phyloP scores from a whole-genome alignment of 176 grass and related monocot genomes.

The Hordeum marinum region DNA sequence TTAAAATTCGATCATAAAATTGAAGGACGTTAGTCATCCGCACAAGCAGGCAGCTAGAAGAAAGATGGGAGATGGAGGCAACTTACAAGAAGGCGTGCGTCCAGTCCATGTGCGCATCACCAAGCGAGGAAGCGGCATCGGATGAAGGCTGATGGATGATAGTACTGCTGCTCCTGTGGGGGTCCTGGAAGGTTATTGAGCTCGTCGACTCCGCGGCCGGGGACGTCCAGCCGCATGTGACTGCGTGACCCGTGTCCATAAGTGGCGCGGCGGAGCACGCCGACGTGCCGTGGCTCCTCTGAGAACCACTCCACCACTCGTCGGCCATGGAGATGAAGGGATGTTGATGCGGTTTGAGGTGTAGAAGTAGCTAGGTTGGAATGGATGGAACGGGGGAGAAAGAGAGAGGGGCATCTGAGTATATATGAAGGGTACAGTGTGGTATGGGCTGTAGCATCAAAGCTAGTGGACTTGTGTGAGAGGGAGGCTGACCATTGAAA shows the following conservation, averaged over 20 bases:
- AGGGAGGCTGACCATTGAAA: conserved; percentile 36
- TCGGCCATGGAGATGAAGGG: conserved; percentile 37
- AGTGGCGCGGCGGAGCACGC: conserved; percentile 32
- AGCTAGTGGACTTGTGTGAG: conserved; percentile 17
- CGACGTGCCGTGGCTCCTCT: conserved; percentile 35
- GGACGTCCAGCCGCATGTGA: conserved; percentile 35
- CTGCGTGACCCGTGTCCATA: conserved; percentile 1
- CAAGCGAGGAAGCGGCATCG: conserved; percentile 38
- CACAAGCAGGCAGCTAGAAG: background rate
- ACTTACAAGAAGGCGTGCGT: conserved; percentile 50
- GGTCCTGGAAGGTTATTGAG: conserved; percentile 49
- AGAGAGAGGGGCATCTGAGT: conserved; percentile 31
- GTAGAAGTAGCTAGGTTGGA: conserved; percentile 16
- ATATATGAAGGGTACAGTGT: conserved; percentile 41
- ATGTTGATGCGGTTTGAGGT: conserved; percentile 18
- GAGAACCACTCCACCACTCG: conserved; percentile 45
- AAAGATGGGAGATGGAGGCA: background rate
- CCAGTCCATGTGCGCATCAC: conserved; percentile 47
- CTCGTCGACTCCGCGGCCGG: conserved; percentile 41
- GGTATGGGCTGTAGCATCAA: conserved; percentile 24
- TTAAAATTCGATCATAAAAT: background rate
- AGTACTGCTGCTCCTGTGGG: conserved; percentile 10
- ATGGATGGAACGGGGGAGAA: conserved; percentile 29
- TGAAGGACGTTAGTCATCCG: background rate
- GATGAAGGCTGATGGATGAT: conserved; percentile 24